A percentile compares a stretch with the other conserved stretches of the same genome.
Evolutionary conservation across 108 stramenopile species (phyloP).

Genomic region (Conticribra weissflogii): DNA sequence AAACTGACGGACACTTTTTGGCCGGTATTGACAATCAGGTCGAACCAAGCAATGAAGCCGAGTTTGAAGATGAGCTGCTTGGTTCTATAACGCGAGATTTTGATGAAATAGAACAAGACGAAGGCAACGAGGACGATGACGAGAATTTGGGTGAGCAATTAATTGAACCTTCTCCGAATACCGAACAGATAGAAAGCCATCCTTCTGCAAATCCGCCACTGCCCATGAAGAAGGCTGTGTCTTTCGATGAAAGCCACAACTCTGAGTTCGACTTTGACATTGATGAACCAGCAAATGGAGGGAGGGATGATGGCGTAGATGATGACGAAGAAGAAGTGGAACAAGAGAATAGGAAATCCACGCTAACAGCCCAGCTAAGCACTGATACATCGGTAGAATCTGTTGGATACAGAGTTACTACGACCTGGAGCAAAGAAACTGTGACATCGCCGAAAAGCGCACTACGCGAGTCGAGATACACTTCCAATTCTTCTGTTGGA

Average conservation of each 20-base stretch:
- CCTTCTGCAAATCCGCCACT: neutral
- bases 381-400: constrained; percentile 17
- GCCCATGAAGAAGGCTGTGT: neutral
- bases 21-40: too few relatives aligned
- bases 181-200: neutral
- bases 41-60: neutral
- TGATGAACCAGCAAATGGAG: neutral
- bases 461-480: constrained; percentile 11
- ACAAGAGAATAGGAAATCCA: neutral
- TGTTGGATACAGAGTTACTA: constrained; percentile 10
- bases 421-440: constrained; percentile 1
- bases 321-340: neutral
- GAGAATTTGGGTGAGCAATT: neutral
- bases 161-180: too few relatives aligned
- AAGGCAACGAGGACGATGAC: neutral
- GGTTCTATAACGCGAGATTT: neutral
- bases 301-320: neutral
- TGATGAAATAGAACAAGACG: neutral
- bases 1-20: neutral
- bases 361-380: neutral
- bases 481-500: neutral
- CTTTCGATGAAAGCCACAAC: neutral
- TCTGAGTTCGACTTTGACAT: neutral
- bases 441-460: neutral
- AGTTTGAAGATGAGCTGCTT: neutral